These are phyloP conservation scores for Apiotrichum sp. DNA, from an alignment of 1,284 basidiomycete species.

Conservation along the genomic window DNA sequence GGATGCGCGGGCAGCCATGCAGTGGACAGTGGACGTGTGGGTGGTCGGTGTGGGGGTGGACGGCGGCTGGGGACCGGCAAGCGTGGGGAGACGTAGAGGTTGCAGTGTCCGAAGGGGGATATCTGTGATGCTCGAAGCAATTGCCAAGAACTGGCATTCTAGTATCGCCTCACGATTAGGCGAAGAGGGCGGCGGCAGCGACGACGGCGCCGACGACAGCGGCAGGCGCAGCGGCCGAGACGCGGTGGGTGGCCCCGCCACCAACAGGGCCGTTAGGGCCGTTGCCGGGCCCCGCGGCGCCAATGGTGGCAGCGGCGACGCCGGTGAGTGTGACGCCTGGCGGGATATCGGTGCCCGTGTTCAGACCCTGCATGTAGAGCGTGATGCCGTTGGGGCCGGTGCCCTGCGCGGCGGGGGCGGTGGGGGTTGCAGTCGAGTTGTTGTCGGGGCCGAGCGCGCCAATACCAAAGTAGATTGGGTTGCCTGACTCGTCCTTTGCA, in stretches of 20 bases:
- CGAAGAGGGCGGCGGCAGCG: constrained; percentile 3
- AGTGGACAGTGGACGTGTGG: too few species aligned
- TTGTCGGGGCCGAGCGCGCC: not conserved
- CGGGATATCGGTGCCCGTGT: constrained; percentile 9
- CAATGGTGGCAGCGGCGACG: constrained; percentile 9
- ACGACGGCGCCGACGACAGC: not conserved
- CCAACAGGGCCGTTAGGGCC: not conserved
- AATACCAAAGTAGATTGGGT: not conserved
- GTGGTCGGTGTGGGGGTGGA: too few species aligned
- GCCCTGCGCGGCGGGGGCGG: constrained; percentile 2
- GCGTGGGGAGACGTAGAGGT: too few species aligned
- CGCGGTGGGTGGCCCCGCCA: not conserved
- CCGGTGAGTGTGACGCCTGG: constrained; percentile 7
- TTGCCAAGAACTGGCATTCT: too few species aligned
- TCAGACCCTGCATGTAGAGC: constrained; percentile 10
- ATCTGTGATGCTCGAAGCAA: too few species aligned
- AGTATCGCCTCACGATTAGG: not conserved
- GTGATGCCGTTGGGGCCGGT: constrained; percentile 14
- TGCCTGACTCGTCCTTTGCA: not conserved
- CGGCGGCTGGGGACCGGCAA: too few species aligned
- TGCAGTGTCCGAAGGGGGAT: too few species aligned
- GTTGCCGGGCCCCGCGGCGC: constrained; percentile 1
- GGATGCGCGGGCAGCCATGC: too few species aligned
- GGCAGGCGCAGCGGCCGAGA: not conserved
- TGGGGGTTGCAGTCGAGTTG: not conserved